Conservation (phyloP, 305 asterid genomes). For the Solanum aculeatissimum region DNA sequence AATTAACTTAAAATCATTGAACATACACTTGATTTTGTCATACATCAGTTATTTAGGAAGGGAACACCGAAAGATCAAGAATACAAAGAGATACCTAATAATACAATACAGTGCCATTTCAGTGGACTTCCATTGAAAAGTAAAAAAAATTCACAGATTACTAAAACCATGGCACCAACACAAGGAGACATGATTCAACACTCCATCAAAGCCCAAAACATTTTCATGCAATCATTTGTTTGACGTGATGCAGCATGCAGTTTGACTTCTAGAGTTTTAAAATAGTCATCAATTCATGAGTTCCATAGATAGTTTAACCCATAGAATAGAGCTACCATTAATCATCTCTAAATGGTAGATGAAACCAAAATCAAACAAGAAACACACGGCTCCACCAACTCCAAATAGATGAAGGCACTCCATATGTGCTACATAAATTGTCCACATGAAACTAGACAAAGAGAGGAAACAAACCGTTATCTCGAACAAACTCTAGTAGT, state of each 20-base stretch:
- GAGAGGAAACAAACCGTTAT: slow-evolving; percentile 45
- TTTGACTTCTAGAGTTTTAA: not conserved
- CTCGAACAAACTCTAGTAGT: slow-evolving; percentile 52
- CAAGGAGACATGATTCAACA: not conserved
- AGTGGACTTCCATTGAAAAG: not conserved
- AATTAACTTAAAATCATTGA: not conserved
- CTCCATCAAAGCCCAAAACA: not conserved
- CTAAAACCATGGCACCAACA: not conserved
- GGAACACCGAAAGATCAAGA: not conserved
- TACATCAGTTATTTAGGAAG: not conserved
- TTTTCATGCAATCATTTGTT: not conserved
- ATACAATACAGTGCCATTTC: not conserved
- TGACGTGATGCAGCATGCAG: not conserved
- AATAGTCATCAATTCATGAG: not conserved
- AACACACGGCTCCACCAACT: not conserved
- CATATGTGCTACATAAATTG: not conserved
- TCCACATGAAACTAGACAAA: not conserved
- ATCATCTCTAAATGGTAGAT: not conserved
- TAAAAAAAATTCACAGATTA: not conserved
- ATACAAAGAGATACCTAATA: not conserved
- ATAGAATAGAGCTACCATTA: not conserved
- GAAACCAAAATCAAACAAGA: not conserved
- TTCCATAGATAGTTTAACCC: not conserved
- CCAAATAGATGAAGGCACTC: not conserved
- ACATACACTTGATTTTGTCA: not conserved